These are phyloP conservation scores for Metrosideros polymorpha DNA, from an alignment of 441 rosid genomes.

Conservation along the genomic window DNA sequence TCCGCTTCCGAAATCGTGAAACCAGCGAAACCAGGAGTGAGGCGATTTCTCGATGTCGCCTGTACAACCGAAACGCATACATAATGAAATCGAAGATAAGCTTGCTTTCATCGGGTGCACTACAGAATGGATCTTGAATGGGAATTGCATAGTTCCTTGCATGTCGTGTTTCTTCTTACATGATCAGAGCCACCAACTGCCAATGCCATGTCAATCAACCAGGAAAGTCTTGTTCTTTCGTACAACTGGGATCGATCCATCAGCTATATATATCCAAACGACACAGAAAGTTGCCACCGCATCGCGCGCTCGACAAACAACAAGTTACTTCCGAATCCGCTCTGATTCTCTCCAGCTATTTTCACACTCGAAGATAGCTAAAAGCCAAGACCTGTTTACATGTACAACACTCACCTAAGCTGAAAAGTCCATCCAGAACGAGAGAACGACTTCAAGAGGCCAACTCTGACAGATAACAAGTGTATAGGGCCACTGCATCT, in stretches of 20 bases:
- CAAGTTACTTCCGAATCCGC: not conserved
- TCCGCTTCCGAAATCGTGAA: not conserved
- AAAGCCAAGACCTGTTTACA: not conserved
- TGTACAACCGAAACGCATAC: not conserved
- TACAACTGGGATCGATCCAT: not conserved
- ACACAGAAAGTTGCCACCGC: not conserved
- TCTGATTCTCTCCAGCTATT: not conserved
- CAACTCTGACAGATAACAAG: constrained; percentile 57
- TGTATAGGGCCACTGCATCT: constrained; percentile 79
- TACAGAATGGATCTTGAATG: not conserved
- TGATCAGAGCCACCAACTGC: not conserved
- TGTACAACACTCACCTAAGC: not conserved
- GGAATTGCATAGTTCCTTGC: not conserved
- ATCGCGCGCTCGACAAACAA: not conserved
- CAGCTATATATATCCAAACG: not conserved
- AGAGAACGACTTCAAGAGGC: constrained; percentile 15
- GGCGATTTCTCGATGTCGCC: not conserved
- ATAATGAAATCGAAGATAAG: not conserved
- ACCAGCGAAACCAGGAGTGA: not conserved
- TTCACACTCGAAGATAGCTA: not conserved
- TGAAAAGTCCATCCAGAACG: not conserved
- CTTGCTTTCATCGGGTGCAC: not conserved
- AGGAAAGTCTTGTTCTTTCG: not conserved
- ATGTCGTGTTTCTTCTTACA: not conserved
- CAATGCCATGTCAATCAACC: not conserved